Percentiles rank a stretch among this genome's conserved stretches.
phyloP scores from a whole-genome alignment of 208 protist genomes.

The Porcisia deanei region DNA sequence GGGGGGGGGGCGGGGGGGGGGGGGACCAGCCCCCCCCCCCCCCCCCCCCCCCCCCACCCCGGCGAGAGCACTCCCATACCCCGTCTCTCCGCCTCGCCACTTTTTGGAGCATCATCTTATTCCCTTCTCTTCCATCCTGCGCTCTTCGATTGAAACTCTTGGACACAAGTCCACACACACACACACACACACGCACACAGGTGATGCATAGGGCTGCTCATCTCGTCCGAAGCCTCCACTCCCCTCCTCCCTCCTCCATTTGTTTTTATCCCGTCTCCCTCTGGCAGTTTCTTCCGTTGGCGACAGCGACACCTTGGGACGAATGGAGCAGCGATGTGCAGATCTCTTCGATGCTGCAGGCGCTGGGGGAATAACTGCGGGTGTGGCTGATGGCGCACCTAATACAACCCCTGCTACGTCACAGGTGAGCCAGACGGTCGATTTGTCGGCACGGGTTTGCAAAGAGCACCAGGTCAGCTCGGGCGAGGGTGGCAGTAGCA shows the following conservation, averaged over 20 bases:
- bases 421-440: not conserved
- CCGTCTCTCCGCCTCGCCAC: no score
- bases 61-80: no score
- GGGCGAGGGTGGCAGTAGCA: not conserved
- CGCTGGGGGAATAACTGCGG: not conserved
- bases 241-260: not conserved
- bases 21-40: no score
- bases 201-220: no score
- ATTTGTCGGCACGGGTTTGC: not conserved
- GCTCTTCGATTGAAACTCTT: no score
- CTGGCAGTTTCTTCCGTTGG: not conserved
- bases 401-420: not conserved
- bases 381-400: not conserved
- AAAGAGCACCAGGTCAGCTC: not conserved
- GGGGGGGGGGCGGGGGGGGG: no score
- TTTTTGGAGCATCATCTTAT: no score
- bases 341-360: not conserved
- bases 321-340: not conserved
- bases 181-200: no score
- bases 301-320: not conserved
- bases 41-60: no score
- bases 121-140: no score
- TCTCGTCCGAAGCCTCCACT: no score
- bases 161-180: no score
- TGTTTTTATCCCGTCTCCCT: not conserved